Evolutionary conservation across 2,329 filamentous ascomycete genomes (phyloP).

Genomic region (Berkeleyomyces rouxiae): DNA sequence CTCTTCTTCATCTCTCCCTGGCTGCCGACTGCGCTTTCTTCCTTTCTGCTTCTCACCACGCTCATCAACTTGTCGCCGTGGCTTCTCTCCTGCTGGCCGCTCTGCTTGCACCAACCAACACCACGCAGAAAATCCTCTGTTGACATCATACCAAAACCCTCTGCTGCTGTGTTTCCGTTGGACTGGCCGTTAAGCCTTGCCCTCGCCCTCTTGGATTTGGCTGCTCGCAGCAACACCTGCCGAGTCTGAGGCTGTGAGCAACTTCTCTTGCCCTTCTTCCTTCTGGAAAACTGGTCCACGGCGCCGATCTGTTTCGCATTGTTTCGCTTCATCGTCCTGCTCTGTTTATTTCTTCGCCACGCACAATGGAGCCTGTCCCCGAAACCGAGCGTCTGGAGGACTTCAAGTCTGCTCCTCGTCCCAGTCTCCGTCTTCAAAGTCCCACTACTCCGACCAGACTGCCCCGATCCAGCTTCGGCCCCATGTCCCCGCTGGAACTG

Average conservation of each 20-base stretch:
- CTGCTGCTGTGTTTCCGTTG: background rate
- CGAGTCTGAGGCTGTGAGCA: background rate
- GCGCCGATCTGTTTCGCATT: background rate
- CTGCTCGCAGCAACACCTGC: background rate
- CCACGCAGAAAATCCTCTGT: background rate
- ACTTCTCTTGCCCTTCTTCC: background rate
- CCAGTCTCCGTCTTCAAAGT: conserved; percentile 33
- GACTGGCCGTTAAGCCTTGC: background rate
- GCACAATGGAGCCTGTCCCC: conserved; percentile 47
- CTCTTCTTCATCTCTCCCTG: background rate
- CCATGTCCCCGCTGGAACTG: conserved; percentile 22
- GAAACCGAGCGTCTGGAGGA: conserved; percentile 53
- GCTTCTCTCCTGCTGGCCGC: background rate
- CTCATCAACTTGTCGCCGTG: background rate
- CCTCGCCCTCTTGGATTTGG: background rate
- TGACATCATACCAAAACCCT: background rate
- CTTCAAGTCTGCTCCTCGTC: conserved; percentile 41
- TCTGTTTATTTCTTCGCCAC: background rate
- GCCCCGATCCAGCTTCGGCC: conserved; percentile 8
- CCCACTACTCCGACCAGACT: conserved; percentile 17
- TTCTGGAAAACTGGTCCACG: background rate
- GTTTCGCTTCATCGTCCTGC: background rate
- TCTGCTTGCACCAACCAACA: background rate
- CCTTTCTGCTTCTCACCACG: background rate
- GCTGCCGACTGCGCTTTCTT: background rate